phyloP scores from a whole-genome alignment of 495 filamentous ascomycete genomes.

The Podospora tetraspora region DNA sequence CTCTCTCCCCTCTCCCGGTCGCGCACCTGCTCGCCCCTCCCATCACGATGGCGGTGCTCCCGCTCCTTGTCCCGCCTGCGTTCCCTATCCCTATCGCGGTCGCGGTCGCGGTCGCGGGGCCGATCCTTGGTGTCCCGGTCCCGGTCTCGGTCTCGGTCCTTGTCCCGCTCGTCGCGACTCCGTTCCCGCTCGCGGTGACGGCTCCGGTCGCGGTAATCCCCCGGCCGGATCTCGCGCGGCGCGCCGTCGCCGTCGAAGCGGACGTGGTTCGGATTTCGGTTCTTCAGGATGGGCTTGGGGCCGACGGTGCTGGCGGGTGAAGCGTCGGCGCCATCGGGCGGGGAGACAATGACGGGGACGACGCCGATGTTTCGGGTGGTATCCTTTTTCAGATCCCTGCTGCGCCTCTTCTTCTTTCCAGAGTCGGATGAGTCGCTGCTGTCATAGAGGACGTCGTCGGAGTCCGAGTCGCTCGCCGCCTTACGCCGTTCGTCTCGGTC shows the following conservation, averaged over 20 bases:
- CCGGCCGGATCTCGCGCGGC: conserved; percentile 29
- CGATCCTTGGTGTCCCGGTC: conserved; percentile 18
- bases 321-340: conserved; percentile 30
- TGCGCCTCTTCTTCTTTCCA: conserved; percentile 7
- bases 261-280: conserved; percentile 45
- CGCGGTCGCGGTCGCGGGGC: conserved; percentile 22
- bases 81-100: conserved; percentile 28
- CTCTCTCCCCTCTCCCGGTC: conserved; percentile 25
- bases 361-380: conserved; percentile 15
- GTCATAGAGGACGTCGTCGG: conserved; percentile 18
- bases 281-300: conserved; percentile 49
- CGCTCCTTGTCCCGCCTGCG: conserved; percentile 19
- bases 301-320: conserved; percentile 37
- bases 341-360: conserved; percentile 41
- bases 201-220: conserved; percentile 19
- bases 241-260: conserved; percentile 38
- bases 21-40: conserved; percentile 9
- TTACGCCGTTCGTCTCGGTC: conserved; percentile 5
- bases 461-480: neutral
- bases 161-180: conserved; percentile 17
- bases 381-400: conserved; percentile 5
- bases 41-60: conserved; percentile 21
- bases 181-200: conserved; percentile 21
- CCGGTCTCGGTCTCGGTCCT: neutral
- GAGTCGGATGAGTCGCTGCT: conserved; percentile 23